These are phyloP conservation scores for Rutidosis leptorrhynchoides DNA, from an alignment of 129 eudicot species.

Conservation along the genomic window DNA sequence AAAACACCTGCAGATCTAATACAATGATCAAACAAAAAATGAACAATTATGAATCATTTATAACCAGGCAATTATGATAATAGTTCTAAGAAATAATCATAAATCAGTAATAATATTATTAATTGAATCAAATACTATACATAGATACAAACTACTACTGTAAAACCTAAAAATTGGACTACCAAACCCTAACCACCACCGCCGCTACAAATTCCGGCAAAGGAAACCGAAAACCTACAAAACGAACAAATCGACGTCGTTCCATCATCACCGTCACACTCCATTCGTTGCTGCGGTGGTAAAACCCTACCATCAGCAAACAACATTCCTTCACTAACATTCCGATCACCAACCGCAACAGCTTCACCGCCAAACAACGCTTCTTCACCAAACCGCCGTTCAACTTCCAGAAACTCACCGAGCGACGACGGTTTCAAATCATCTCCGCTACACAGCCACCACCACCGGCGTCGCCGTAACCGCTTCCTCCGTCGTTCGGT, in stretches of 20 bases:
- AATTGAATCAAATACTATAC: slow-evolving; percentile 20
- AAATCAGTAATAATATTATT: slow-evolving; percentile 16
- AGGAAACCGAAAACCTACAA: slow-evolving; percentile 61
- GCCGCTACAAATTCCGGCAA: slow-evolving; percentile 51
- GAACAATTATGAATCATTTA: background rate
- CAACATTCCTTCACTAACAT: slow-evolving; percentile 38
- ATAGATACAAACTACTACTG: slow-evolving; percentile 13
- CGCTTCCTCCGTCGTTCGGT: slow-evolving; percentile 36
- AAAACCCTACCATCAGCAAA: slow-evolving; percentile 85
- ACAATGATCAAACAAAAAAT: background rate
- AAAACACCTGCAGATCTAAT: background rate
- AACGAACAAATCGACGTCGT: slow-evolving; percentile 36
- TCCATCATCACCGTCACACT: slow-evolving; percentile 38
- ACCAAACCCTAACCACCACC: slow-evolving; percentile 66
- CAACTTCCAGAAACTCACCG: slow-evolving; percentile 76
- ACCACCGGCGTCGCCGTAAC: slow-evolving; percentile 41
- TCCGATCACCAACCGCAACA: slow-evolving; percentile 27
- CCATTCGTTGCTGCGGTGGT: slow-evolving; percentile 38
- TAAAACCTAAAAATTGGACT: slow-evolving; percentile 24
- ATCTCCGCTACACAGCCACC: slow-evolving; percentile 71
- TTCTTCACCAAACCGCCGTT: slow-evolving; percentile 64
- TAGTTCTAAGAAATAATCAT: background rate
- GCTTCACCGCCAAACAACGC: slow-evolving; percentile 41
- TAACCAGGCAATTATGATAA: background rate
- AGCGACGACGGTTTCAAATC: slow-evolving; percentile 63